A percentile compares a stretch with the other conserved stretches of the same genome.
phyloP scores from a whole-genome alignment of 495 filamentous ascomycete species.

The Trichoderma virens region DNA sequence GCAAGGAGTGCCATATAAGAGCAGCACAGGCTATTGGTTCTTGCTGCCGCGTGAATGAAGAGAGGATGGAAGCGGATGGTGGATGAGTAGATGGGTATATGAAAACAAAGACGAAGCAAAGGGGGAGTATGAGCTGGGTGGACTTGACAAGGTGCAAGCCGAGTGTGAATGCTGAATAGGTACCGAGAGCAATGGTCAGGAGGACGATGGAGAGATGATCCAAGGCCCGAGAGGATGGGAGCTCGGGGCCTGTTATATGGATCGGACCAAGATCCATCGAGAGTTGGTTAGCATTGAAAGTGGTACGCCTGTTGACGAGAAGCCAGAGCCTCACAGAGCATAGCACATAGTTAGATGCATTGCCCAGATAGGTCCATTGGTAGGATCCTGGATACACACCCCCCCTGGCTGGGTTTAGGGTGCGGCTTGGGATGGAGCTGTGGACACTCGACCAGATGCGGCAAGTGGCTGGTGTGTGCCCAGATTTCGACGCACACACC shows the following conservation, averaged over 20 bases:
- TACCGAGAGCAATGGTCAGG: not conserved
- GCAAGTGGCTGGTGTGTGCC: too few species aligned
- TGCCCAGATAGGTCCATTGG: not conserved
- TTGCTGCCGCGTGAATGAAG: not conserved
- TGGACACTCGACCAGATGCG: too few species aligned
- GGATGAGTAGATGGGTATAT: not conserved
- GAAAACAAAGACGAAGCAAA: not conserved
- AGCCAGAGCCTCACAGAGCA: not conserved
- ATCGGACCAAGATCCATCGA: constrained; percentile 1
- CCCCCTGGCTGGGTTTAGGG: not conserved
- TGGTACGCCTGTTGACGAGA: not conserved
- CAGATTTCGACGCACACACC: too few species aligned
- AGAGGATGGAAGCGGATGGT: not conserved
- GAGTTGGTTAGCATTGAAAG: not conserved
- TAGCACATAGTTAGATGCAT: not conserved
- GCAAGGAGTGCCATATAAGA: not conserved
- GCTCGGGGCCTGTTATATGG: not conserved
- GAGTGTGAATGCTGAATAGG: not conserved
- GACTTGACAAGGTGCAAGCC: not conserved
- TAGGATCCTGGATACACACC: too few species aligned
- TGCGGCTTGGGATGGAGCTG: too few species aligned
- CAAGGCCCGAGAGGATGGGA: not conserved
- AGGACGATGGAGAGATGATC: not conserved
- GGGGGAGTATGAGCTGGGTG: not conserved
- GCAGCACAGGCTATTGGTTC: not conserved